phyloP scores from a whole-genome alignment of 208 protist genomes.

The Trypanosoma platydactyli region DNA sequence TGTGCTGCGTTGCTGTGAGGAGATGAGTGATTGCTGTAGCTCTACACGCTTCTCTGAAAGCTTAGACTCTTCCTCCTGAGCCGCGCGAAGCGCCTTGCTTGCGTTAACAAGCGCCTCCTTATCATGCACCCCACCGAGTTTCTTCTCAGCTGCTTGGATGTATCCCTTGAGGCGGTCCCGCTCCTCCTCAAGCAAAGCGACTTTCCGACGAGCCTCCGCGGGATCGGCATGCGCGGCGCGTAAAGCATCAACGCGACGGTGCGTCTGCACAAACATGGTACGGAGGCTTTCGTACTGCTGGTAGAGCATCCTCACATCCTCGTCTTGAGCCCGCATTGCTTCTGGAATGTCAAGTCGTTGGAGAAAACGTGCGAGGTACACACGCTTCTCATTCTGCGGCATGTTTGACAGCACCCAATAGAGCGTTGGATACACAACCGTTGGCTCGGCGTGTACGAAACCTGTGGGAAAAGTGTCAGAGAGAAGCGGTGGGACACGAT shows the following conservation, averaged over 20 bases:
- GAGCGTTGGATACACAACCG: constrained; percentile 86
- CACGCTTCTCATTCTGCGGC: constrained; percentile 86
- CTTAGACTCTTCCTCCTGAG: constrained; percentile 71
- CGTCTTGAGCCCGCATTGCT: constrained; percentile 82
- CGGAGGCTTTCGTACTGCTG: constrained; percentile 85
- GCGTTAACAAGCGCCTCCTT: constrained; percentile 80
- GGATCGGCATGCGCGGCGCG: constrained; percentile 74
- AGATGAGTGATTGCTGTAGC: constrained; percentile 79
- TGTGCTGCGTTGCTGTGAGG: constrained; percentile 57
- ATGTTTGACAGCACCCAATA: constrained; percentile 91
- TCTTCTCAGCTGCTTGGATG: constrained; percentile 73
- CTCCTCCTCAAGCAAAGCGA: constrained; percentile 77
- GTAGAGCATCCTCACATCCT: constrained; percentile 83
- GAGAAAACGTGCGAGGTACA: constrained; percentile 89
- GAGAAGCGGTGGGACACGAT: constrained; percentile 71
- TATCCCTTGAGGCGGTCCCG: constrained; percentile 65
- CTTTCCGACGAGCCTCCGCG: constrained; percentile 66
- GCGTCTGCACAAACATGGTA: constrained; percentile 76
- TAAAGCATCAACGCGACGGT: constrained; percentile 78
- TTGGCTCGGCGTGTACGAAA: constrained; percentile 74
- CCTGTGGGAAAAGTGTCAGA: constrained; percentile 69
- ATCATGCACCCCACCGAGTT: constrained; percentile 63
- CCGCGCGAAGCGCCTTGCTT: constrained; percentile 66
- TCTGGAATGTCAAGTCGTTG: constrained; percentile 86
- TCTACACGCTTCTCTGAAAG: constrained; percentile 74